Evolutionary conservation across 2,329 filamentous ascomycete genomes (phyloP).

Genomic region (Colletotrichum phormii): DNA sequence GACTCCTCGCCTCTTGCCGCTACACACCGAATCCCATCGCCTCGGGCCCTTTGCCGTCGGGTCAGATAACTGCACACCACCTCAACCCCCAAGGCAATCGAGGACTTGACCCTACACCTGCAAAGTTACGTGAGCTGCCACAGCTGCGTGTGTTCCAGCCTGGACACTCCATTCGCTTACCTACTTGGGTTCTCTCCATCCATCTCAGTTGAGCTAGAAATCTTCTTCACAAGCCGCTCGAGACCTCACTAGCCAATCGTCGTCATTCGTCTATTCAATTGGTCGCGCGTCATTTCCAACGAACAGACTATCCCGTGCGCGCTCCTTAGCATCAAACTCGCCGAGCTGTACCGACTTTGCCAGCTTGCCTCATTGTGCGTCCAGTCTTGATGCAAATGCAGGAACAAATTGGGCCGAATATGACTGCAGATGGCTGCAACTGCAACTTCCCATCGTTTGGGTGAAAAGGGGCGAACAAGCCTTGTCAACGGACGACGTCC

Average conservation of each 20-base stretch:
- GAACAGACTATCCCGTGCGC: conserved; percentile 25
- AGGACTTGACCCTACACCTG: neutral
- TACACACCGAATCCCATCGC: neutral
- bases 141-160: neutral
- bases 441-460: neutral
- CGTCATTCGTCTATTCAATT: conserved; percentile 7
- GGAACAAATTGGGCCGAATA: neutral
- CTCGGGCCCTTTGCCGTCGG: neutral
- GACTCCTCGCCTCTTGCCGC: neutral
- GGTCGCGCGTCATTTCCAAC: conserved; percentile 12
- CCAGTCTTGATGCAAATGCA: neutral
- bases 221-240: neutral
- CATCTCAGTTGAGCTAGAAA: neutral
- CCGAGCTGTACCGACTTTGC: neutral
- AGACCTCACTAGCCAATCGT: neutral
- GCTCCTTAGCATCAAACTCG: neutral
- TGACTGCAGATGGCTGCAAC: neutral
- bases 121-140: neutral
- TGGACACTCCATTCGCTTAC: neutral
- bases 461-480: neutral
- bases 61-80: neutral
- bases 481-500: conserved; percentile 10
- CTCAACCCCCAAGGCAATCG: neutral
- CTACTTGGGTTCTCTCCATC: conserved; percentile 11
- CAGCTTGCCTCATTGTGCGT: neutral